Conservation (phyloP, 768 basidiomycete genomes). For the Suillus variegatus region DNA sequence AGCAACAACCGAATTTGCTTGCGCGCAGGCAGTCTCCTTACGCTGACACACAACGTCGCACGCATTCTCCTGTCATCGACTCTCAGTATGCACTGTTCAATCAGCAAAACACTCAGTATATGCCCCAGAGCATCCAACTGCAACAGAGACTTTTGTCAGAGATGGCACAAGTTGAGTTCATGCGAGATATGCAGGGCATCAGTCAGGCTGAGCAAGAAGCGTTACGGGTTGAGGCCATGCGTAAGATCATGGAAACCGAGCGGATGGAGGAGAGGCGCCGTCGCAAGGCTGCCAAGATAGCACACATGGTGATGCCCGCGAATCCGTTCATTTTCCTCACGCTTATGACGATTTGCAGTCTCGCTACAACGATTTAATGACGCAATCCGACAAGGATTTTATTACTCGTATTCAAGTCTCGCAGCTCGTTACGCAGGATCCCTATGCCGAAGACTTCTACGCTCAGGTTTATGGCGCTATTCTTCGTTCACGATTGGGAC, state of each 20-base stretch:
- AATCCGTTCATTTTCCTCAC: background rate
- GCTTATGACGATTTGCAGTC: conserved; percentile 48
- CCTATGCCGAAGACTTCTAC: conserved; percentile 98
- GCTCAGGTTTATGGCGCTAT: conserved; percentile 94
- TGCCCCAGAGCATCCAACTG: conserved; percentile 66
- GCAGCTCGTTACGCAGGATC: conserved; percentile 95
- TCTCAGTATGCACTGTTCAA: conserved; percentile 42
- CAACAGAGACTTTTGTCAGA: conserved; percentile 79
- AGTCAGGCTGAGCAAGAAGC: conserved; percentile 68
- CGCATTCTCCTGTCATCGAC: conserved; percentile 43
- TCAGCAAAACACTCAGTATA: conserved; percentile 55
- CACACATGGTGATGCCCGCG: conserved; percentile 66
- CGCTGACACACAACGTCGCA: conserved; percentile 54
- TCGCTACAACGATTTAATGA: conserved; percentile 94
- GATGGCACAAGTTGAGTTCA: conserved; percentile 68
- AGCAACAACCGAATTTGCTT: conserved; percentile 41
- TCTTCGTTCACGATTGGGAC: conserved; percentile 73
- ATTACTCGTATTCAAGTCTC: conserved; percentile 99
- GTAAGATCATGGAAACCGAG: conserved; percentile 90
- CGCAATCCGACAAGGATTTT: conserved; percentile 98
- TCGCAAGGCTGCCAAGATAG: conserved; percentile 81
- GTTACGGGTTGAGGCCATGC: conserved; percentile 75
- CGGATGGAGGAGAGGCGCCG: conserved; percentile 84
- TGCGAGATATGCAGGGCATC: conserved; percentile 63
- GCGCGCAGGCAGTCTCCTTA: conserved; percentile 43